These are phyloP conservation scores for Skeletonema costatum DNA, from an alignment of 108 stramenopile genomes.

Conservation along the genomic window DNA sequence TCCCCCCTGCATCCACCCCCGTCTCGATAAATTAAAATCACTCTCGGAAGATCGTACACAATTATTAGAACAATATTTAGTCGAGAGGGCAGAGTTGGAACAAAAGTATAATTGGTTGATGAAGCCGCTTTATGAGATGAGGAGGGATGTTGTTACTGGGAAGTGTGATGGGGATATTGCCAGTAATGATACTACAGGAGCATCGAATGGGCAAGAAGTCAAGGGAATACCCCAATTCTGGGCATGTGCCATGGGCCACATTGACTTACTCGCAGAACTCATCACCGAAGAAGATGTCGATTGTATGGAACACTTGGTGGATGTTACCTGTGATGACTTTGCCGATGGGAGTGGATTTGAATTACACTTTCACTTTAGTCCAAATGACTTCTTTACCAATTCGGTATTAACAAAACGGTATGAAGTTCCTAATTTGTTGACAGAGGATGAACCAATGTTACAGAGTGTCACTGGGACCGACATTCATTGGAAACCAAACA, in stretches of 20 bases:
- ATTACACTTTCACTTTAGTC: constrained; percentile 83
- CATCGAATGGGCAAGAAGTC: constrained; percentile 18
- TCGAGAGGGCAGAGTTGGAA: constrained; percentile 84
- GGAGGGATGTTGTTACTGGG: constrained; percentile 55
- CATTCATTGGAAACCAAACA: constrained; percentile 84
- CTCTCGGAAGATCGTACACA: constrained; percentile 64
- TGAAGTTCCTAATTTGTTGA: constrained; percentile 87
- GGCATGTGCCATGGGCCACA: constrained; percentile 77
- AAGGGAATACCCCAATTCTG: constrained; percentile 91
- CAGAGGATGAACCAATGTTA: constrained; percentile 92
- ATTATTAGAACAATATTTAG: constrained; percentile 64
- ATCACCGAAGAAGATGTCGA: constrained; percentile 86
- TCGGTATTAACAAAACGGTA: constrained; percentile 85
- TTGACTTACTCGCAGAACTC: constrained; percentile 71
- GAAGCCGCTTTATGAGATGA: constrained; percentile 70
- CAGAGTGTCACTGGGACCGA: constrained; percentile 81
- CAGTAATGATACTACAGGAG: constrained; percentile 13
- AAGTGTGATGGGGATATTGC: constrained; percentile 46
- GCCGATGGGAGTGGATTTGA: constrained; percentile 87
- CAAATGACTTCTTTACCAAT: constrained; percentile 91
- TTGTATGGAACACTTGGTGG: constrained; percentile 71
- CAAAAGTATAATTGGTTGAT: constrained; percentile 59
- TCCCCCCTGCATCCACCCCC: constrained; percentile 59
- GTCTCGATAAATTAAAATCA: constrained; percentile 64
- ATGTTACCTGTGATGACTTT: constrained; percentile 76